A percentile compares a stretch with the other conserved stretches of the same genome.
phyloP scores from a whole-genome alignment of 768 basidiomycete genomes.

The Serendipita sp. region DNA sequence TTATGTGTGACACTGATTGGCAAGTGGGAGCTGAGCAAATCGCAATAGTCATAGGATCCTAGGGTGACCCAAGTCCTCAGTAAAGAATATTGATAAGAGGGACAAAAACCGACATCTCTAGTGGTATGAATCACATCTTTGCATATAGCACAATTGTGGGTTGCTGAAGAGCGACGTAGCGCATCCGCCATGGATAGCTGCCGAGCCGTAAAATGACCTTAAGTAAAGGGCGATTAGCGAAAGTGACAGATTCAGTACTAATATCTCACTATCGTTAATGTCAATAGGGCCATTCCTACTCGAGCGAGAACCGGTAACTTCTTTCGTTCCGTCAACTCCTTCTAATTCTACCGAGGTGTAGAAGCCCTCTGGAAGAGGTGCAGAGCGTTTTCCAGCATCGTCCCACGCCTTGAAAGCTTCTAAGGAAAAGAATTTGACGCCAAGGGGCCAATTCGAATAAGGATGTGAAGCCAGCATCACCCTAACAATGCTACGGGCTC shows the following conservation, averaged over 20 bases:
- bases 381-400: conserved; percentile 15
- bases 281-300: conserved; percentile 36
- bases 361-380: conserved; percentile 37
- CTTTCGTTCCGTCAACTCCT: conserved; percentile 48
- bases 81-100: not conserved
- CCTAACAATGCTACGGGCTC: conserved; percentile 28
- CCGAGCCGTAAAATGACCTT: not conserved
- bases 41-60: conserved; percentile 35
- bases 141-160: conserved; percentile 20
- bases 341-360: conserved; percentile 38
- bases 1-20: conserved; percentile 36
- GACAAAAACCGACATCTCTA: conserved; percentile 22
- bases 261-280: conserved; percentile 35
- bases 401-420: conserved; percentile 43
- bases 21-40: conserved; percentile 40
- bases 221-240: no score
- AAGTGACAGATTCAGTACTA: not conserved
- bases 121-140: conserved; percentile 24
- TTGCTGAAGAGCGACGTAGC: not conserved
- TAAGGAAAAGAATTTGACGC: conserved; percentile 55
- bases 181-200: not conserved
- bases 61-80: not conserved
- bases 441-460: conserved; percentile 56
- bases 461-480: conserved; percentile 49
- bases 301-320: conserved; percentile 28